These are phyloP conservation scores for Podochytrium sp. DNA, from an alignment of 192 early-diverging fungal species.

Conservation along the genomic window DNA sequence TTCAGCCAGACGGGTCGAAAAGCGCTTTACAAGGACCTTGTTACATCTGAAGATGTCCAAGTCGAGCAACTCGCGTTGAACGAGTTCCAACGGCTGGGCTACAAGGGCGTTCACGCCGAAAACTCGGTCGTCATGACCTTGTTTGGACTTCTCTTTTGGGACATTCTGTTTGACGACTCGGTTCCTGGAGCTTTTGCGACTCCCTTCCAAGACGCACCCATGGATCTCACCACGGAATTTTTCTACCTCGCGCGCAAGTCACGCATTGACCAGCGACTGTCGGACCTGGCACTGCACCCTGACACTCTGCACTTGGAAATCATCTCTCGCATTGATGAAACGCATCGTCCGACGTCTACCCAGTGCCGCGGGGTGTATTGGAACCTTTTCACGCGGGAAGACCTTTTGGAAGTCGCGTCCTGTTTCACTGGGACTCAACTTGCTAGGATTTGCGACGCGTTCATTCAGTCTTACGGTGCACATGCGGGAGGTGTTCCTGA, in stretches of 20 bases:
- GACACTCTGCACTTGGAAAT: slow-evolving; percentile 17
- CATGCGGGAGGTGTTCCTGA: slow-evolving; percentile 54
- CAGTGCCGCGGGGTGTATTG: slow-evolving; percentile 42
- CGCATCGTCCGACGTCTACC: neutral
- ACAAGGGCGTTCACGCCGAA: slow-evolving; percentile 49
- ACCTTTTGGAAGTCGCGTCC: slow-evolving; percentile 34
- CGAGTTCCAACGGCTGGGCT: slow-evolving; percentile 34
- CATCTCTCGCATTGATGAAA: slow-evolving; percentile 7
- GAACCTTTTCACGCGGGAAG: slow-evolving; percentile 36
- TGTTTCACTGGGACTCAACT: slow-evolving; percentile 40
- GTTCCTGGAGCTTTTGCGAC: slow-evolving; percentile 48
- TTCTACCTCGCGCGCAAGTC: slow-evolving; percentile 38
- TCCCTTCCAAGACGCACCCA: slow-evolving; percentile 48
- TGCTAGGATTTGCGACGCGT: slow-evolving; percentile 36
- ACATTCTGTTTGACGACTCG: slow-evolving; percentile 42
- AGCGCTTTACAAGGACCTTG: slow-evolving; percentile 27
- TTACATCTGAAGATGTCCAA: slow-evolving; percentile 3
- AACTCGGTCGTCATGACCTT: slow-evolving; percentile 49
- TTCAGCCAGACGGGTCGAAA: slow-evolving; percentile 35
- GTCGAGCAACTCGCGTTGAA: slow-evolving; percentile 43
- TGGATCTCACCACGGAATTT: slow-evolving; percentile 53
- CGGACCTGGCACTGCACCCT: neutral
- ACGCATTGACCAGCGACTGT: slow-evolving; percentile 35
- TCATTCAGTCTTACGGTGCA: slow-evolving; percentile 42
- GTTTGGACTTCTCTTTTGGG: slow-evolving; percentile 53